phyloP scores from a whole-genome alignment of 208 protist genomes.

The Crithidia thermophila region DNA sequence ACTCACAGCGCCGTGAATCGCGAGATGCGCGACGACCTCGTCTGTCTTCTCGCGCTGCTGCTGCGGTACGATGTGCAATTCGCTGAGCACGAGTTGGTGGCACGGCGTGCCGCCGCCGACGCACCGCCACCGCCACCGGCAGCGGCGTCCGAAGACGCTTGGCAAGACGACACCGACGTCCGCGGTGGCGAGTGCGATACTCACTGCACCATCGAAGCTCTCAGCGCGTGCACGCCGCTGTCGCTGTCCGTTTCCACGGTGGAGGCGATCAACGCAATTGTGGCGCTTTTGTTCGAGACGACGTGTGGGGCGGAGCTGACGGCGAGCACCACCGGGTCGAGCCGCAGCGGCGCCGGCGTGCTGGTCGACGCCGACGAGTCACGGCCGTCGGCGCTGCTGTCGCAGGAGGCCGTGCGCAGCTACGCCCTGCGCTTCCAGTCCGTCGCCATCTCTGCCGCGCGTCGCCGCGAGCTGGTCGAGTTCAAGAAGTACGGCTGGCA shows the following conservation, averaged over 20 bases:
- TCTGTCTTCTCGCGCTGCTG: constrained; percentile 49
- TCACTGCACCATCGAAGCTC: no score
- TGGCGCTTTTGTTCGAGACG: constrained; percentile 67
- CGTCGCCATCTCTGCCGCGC: constrained; percentile 54
- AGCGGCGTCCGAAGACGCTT: no score
- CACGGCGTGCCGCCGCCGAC: constrained; percentile 7
- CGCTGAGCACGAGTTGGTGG: constrained; percentile 11
- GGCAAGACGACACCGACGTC: no score
- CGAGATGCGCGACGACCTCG: constrained; percentile 72
- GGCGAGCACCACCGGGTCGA: constrained; percentile 5
- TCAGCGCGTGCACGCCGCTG: constrained; percentile 15
- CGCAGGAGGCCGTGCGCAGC: constrained; percentile 33
- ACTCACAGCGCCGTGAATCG: constrained; percentile 53
- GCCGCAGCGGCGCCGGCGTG: constrained; percentile 1
- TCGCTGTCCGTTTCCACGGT: constrained; percentile 29
- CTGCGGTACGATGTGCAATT: constrained; percentile 40
- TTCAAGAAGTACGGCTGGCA: constrained; percentile 84
- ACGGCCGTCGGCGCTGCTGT: constrained; percentile 22
- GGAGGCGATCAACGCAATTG: constrained; percentile 66
- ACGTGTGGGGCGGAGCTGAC: constrained; percentile 69
- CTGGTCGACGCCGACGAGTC: neutral
- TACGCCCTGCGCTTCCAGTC: constrained; percentile 56
- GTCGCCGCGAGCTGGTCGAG: constrained; percentile 36
- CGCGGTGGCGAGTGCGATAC: no score
- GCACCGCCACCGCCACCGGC: no score